These are phyloP conservation scores for Schizophyllum commune DNA, from an alignment of 1,284 basidiomycete species.

Conservation along the genomic window DNA sequence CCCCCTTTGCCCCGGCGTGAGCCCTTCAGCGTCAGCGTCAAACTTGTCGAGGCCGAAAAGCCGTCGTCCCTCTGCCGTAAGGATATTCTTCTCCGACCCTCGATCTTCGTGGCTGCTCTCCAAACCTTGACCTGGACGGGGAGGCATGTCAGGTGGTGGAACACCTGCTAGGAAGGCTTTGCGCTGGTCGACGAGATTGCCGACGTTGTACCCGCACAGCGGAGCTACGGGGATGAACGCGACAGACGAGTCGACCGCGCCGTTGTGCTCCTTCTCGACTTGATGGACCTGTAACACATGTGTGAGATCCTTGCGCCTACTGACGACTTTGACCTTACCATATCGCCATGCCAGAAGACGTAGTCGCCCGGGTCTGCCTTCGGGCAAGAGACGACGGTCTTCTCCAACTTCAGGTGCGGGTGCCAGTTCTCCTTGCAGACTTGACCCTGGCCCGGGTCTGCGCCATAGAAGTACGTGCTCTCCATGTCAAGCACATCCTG, in stretches of 20 bases:
- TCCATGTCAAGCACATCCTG: constrained; percentile 57
- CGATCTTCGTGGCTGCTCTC: constrained; percentile 52
- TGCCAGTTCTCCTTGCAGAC: constrained; percentile 57
- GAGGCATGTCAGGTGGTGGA: constrained; percentile 72
- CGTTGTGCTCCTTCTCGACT: constrained; percentile 58
- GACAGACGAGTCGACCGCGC: constrained; percentile 61
- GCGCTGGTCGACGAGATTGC: constrained; percentile 51
- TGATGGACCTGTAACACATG: constrained; percentile 49
- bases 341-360: constrained; percentile 50
- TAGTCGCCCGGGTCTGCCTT: constrained; percentile 65
- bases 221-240: constrained; percentile 78
- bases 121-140: constrained; percentile 44
- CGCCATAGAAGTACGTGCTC: constrained; percentile 54
- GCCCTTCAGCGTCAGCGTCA: constrained; percentile 4
- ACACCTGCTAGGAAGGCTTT: constrained; percentile 44
- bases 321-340: neutral
- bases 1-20: neutral
- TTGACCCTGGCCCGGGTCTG: constrained; percentile 53
- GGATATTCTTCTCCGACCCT: constrained; percentile 35
- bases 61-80: constrained; percentile 1
- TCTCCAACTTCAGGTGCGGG: constrained; percentile 58
- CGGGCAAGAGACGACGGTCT: constrained; percentile 46
- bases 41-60: constrained; percentile 20
- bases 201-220: constrained; percentile 19
- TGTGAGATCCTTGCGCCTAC: neutral